Evolutionary conservation across 1,284 basidiomycete genomes (phyloP), one percentile per base, ranked within the genome.

Genomic region (Pseudozyma hubeiensis): DNA sequence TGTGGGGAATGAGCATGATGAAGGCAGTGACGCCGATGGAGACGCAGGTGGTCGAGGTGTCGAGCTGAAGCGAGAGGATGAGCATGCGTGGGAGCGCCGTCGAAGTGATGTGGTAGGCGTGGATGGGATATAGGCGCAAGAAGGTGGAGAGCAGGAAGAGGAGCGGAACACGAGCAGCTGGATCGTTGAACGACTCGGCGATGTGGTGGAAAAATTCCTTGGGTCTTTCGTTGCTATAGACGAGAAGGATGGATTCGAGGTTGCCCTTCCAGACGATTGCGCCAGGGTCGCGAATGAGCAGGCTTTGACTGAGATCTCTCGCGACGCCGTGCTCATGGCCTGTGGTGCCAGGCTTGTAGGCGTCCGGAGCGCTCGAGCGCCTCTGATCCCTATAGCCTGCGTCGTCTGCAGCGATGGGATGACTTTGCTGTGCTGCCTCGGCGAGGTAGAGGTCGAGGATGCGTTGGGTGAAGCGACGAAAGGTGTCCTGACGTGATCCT

Each of bases 1-100:
- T 77, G 57, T 84, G 81, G 1, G 82, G 82, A 37, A 84, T 65
- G 45, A 84, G 71, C 67, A 83, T 84, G 50, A 81, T 69, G 24
- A 82, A 58, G 9, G 79, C 74, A 7, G 75, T 75, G 40, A 79
- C 60, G 19, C 79, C 79, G 39, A 82, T 70, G 44, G 80, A 63
- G 45, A 78, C 59, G 48, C 68, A 58, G 9, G 75, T 81, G 39
- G 77, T 77, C 8, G 70, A 75, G 6, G 79, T 78, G 52, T 81
- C 81, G 37, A 77, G 64, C 58, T 80, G 75, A 7, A 82, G 61
- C 41, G 69, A 69, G 17, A 77, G 55, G 16, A 82, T 47, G 37
- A 82, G 57, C 62, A 75, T 62, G 29, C 57, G 53, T 9, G 78
- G 71, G n/a, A 84, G 66, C 0, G 63, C 55, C 9, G 82, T 84